Conservation (phyloP, 1,284 basidiomycete species). For the Fomitopsis palustris region DNA sequence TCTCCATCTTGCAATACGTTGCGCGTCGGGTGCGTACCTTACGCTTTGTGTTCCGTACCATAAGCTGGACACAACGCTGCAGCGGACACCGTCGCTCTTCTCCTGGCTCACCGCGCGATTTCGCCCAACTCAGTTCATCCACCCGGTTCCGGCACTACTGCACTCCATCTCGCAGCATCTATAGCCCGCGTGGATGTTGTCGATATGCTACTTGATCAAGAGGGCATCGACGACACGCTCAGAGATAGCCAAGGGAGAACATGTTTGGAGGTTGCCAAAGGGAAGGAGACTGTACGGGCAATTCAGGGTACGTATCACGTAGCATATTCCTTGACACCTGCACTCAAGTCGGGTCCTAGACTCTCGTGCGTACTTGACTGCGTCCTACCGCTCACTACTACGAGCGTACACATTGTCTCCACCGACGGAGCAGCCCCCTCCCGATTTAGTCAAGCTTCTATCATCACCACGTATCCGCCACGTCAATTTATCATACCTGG, state of each 20-base stretch:
- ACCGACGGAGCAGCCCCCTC: conserved; percentile 39
- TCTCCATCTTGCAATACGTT: conserved; percentile 83
- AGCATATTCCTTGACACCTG: background rate
- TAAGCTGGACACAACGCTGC: conserved; percentile 7
- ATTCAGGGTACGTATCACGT: conserved; percentile 63
- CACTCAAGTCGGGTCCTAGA: conserved; percentile 41
- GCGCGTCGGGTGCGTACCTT: conserved; percentile 66
- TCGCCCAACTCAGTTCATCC: conserved; percentile 76
- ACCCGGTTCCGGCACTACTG: conserved; percentile 70
- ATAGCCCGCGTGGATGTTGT: conserved; percentile 81
- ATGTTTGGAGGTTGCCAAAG: conserved; percentile 72
- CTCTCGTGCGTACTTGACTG: conserved; percentile 77
- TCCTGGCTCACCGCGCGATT: conserved; percentile 72
- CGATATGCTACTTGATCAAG: conserved; percentile 71
- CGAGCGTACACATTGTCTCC: conserved; percentile 72
- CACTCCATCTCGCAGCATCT: conserved; percentile 85
- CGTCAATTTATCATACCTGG: conserved; percentile 69
- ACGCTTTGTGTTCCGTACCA: background rate
- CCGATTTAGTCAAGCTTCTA: conserved; percentile 51
- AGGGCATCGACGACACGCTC: conserved; percentile 78
- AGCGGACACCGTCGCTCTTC: conserved; percentile 65
- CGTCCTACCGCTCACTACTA: conserved; percentile 72
- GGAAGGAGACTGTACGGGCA: conserved; percentile 66
- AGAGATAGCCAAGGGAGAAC: conserved; percentile 71
- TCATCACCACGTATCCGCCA: conserved; percentile 59